phyloP scores from a whole-genome alignment of 2,329 filamentous ascomycete genomes.

The Arthrobotrys conoides region DNA sequence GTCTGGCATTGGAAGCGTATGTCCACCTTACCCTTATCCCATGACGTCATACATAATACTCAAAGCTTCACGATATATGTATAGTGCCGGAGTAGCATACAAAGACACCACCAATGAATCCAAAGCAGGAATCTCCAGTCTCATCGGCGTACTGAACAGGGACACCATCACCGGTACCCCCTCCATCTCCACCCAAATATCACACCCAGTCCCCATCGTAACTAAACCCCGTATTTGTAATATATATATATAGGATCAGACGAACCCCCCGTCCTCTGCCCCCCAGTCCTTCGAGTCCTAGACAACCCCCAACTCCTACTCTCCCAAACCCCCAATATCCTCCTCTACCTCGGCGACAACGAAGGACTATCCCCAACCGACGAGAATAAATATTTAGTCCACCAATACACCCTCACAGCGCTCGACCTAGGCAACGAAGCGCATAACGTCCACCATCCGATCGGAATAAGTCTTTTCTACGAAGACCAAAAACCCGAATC shows the following conservation, averaged over 20 bases:
- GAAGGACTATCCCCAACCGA: constrained; percentile 73
- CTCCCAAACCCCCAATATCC: constrained; percentile 80
- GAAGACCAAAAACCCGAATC: constrained; percentile 82
- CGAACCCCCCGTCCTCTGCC: constrained; percentile 78
- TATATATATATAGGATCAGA: constrained; percentile 62
- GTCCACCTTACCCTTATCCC: constrained; percentile 66
- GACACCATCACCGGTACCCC: constrained; percentile 10
- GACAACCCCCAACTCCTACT: constrained; percentile 72
- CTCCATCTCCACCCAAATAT: background rate
- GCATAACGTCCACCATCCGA: constrained; percentile 83
- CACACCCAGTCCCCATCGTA: background rate
- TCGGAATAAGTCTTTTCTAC: constrained; percentile 75
- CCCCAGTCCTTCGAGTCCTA: constrained; percentile 73
- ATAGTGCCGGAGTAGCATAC: constrained; percentile 43
- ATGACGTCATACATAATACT: constrained; percentile 67
- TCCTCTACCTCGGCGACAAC: constrained; percentile 77
- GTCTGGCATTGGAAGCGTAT: constrained; percentile 78
- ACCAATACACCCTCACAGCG: constrained; percentile 77
- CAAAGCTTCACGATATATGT: background rate
- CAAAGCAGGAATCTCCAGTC: constrained; percentile 67
- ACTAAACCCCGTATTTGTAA: too few relatives aligned
- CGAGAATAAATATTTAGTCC: constrained; percentile 73
- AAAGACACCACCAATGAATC: constrained; percentile 65
- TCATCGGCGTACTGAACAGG: constrained; percentile 24
- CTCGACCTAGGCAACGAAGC: constrained; percentile 80